These are phyloP conservation scores for Corrigiola litoralis DNA, from an alignment of 179 eudicot species.

Conservation along the genomic window DNA sequence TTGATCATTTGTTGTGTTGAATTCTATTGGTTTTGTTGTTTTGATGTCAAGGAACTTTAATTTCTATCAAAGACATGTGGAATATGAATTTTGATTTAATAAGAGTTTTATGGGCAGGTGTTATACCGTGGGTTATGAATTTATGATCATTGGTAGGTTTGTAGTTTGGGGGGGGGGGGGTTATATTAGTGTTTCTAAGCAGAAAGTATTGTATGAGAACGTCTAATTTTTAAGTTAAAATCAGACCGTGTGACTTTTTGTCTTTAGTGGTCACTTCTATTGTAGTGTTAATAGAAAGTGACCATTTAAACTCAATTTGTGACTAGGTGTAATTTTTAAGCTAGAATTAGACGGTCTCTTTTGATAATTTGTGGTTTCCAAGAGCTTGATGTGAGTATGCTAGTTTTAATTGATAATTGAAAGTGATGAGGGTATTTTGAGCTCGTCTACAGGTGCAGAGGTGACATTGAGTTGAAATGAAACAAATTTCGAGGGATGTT, in stretches of 20 bases:
- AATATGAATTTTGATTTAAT: background rate
- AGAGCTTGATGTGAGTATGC: background rate
- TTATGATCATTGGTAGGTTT: background rate
- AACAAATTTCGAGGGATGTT: background rate
- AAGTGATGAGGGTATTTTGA: background rate
- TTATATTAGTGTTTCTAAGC: background rate
- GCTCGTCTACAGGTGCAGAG: background rate
- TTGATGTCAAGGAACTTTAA: no score
- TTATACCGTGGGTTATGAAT: conserved; percentile 8
- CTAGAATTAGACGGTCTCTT: no score
- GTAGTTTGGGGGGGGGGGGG: background rate
- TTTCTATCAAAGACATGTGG: no score
- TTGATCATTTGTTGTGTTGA: background rate
- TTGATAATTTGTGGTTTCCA: no score
- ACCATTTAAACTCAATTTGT: no score
- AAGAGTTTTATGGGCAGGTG: background rate
- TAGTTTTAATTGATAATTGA: background rate
- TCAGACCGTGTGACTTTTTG: no score
- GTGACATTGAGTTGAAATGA: background rate
- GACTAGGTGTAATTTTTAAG: no score
- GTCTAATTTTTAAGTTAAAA: no score
- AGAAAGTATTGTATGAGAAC: no score
- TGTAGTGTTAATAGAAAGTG: no score
- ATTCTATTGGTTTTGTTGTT: background rate
- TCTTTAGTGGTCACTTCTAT: no score